Base-by-base conservation (phyloP, 78 protist species). In the Guillardia theta region DNA sequence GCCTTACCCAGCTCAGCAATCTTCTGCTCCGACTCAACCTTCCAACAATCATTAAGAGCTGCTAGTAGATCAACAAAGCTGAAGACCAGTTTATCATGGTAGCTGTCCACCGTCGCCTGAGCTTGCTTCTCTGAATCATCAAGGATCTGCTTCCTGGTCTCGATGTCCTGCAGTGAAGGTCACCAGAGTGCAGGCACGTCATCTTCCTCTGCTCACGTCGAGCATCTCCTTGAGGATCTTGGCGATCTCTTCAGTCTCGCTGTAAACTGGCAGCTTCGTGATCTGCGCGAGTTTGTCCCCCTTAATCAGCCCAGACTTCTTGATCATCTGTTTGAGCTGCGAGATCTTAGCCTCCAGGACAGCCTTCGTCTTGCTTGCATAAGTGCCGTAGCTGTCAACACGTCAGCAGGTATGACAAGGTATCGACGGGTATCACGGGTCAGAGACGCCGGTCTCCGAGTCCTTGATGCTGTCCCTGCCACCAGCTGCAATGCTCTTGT, bases 11-110 rank as follows among this genome's bases (percentile, higher is more conserved):
- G 83, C 45, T 15, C 83, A 12, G 36, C 83, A 1, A 70, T 36
- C 83, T 70, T 33, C 83, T 24, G n/a, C 83, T 70, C 45, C 83
- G 46, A 70, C 83, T 70, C 45, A 12, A 70, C 83, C 70, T 58
- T 24, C 70, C 21, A 15, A 50, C 30, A 15, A 50, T 50, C 30
- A 50, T 50, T 10, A 15, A 50, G 58, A 50, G 58, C 10, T 50
- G 58, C 10, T 10, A 50, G 58, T 19, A 15, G 58, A 50, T 10
- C 10, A 15, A 50, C 30, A 50, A 50, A 15, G 15, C 30, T 19
- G 10, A 15, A 50, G 58, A 50, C 58, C 58, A 19, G 30, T 15
- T 50, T 50, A 19, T 50, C 58, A 50, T 15, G 10, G 10, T 50
- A 15, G 30, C 15, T 10, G 10, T 10, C 58, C 58, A 15, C 58